Evolutionary conservation across 106 monocot species (phyloP).

Genomic region (Dactylorhiza incarnata): DNA sequence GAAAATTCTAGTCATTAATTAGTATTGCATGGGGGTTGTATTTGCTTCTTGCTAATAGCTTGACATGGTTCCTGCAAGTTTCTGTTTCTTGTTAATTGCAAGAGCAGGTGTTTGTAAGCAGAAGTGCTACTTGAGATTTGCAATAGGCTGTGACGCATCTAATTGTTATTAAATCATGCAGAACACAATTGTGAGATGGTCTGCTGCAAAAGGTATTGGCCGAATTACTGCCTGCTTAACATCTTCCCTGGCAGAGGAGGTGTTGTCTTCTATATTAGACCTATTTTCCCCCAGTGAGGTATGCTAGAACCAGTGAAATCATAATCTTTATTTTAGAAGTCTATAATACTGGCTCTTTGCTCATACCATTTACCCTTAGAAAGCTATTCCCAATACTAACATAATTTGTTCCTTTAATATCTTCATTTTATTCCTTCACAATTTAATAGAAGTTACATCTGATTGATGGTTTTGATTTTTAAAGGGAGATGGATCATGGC

Average conservation of each 20-base stretch:
- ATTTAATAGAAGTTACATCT: neutral
- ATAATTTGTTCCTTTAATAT: neutral
- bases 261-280: constrained; percentile 78
- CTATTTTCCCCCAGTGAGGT: constrained; percentile 93
- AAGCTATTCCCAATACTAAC: neutral
- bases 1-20: neutral
- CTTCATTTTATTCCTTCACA: neutral
- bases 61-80: neutral
- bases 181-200: constrained; percentile 96
- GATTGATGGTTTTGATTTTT: constrained; percentile 28
- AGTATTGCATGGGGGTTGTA: neutral
- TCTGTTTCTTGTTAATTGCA: neutral
- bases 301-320: constrained; percentile 9
- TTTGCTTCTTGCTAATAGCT: neutral
- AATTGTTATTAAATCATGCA: constrained; percentile 28
- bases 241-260: constrained; percentile 68
- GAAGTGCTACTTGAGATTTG: neutral
- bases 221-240: constrained; percentile 79
- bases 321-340: neutral
- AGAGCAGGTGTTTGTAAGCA: neutral
- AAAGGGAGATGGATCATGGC: constrained; percentile 99
- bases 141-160: neutral
- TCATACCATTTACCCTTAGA: neutral
- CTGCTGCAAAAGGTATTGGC: constrained; percentile 97
- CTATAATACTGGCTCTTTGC: neutral